These are phyloP conservation scores for Citrus hindsii DNA, from an alignment of 345 rosid genomes.

Conservation along the genomic window DNA sequence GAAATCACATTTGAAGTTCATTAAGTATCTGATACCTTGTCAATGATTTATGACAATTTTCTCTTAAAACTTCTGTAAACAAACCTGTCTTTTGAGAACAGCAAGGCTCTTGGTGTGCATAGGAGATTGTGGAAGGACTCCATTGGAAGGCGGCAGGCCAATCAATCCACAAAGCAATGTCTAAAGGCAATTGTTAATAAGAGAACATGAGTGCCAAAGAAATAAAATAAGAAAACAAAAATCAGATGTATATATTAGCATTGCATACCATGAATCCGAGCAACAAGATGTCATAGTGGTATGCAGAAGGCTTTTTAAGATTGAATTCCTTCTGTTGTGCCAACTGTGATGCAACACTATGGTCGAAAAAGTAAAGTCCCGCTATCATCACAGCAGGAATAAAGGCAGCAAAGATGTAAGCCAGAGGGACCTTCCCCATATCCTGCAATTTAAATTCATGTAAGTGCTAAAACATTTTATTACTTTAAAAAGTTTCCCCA, in stretches of 20 bases:
- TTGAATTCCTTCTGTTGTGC: constrained; percentile 89
- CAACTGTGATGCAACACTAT: constrained; percentile 76
- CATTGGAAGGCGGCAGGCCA: constrained; percentile 82
- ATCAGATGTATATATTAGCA: not conserved
- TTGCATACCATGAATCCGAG: constrained; percentile 58
- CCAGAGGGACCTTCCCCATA: constrained; percentile 62
- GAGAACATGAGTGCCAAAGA: not conserved
- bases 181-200: constrained; percentile 28
- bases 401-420: constrained; percentile 62
- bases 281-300: constrained; percentile 71
- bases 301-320: constrained; percentile 77
- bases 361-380: constrained; percentile 82
- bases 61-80: not conserved
- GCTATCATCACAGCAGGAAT: constrained; percentile 81
- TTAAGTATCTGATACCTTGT: not conserved
- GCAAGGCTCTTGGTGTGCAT: constrained; percentile 94
- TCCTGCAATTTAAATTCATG: constrained; percentile 39
- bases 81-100: constrained; percentile 65
- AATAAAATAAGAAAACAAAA: not conserved
- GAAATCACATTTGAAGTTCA: not conserved
- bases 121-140: constrained; percentile 94
- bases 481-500: not conserved
- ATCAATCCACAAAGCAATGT: constrained; percentile 78
- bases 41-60: not conserved
- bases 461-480: not conserved